Base-by-base conservation (phyloP, 306 rosid species). In the Pueraria montana region DNA sequence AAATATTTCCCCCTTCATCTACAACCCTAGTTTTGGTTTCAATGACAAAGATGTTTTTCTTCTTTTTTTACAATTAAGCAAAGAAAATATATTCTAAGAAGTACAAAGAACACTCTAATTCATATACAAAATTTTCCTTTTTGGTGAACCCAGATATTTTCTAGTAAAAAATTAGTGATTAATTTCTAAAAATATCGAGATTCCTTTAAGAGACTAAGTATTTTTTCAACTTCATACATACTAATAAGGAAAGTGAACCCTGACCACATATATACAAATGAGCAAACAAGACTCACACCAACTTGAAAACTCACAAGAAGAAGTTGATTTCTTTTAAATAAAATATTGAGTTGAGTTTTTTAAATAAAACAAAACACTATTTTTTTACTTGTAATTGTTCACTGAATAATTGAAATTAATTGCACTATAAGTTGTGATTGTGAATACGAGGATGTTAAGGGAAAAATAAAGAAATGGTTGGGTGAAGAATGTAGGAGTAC, bases 21-120 rank as follows among this genome's bases (percentile, higher is more conserved):
- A 64, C 71, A 64, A 32, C 71, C 71, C 71, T 17, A 32, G n/a
- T 13, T 63, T 34, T 34, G 43, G 14, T 32, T 64, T 64, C 17
- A 34, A 17, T 34, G 23, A 17, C 24, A 20, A 56, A 64, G 14
- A 14, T 14, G 12, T 8, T 64, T 32, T 64, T 26, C 68, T 16
- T 63, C 46, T 5, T 32, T 63, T 16, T 30, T 1, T 32, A 20
- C n/a, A n/a, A n/a, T n/a, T n/a, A n/a, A 56, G 63, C 27, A 56
- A 56, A 56, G 4, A 56, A 56, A 18, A 56, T 56, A 21, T 56
- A 21, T 3, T 20, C 9, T 8, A 56, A 8, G 30, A 8, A 56
- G 63, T 21, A 58, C 13, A 56, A 21, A 20, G 26, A 56, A 55
- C 6, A 55, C 62, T 17, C 20, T 3, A 12, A 12, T 14, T 1